These are phyloP conservation scores for Closterium sp. DNA, from an alignment of 139 green algal species.

Conservation along the genomic window DNA sequence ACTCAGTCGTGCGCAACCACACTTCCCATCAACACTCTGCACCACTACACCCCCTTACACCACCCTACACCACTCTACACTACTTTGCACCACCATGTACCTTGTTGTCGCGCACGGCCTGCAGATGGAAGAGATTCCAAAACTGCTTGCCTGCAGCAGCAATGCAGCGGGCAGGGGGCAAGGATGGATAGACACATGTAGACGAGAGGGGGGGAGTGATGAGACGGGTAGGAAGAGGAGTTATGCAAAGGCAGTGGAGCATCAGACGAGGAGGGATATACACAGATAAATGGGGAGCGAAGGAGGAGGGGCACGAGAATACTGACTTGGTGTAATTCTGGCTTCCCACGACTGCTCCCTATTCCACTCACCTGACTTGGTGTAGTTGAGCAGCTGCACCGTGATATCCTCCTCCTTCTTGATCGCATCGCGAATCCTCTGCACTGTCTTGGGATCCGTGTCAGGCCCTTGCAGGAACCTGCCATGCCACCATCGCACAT, in stretches of 20 bases:
- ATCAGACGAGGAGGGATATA: too few relatives aligned
- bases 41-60: neutral
- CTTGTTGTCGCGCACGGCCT: conserved; percentile 70
- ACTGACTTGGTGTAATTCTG: too few relatives aligned
- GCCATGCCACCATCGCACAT: conserved; percentile 55
- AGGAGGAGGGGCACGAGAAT: neutral
- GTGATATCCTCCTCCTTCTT: neutral
- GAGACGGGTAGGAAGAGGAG: neutral
- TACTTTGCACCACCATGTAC: neutral
- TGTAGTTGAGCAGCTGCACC: neutral
- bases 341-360: too few relatives aligned
- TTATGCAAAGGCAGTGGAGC: neutral
- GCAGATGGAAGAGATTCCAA: conserved; percentile 82
- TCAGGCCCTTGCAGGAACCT: conserved; percentile 93
- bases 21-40: neutral
- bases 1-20: neutral
- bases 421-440: conserved; percentile 77
- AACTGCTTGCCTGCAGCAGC: conserved; percentile 53
- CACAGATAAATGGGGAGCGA: too few relatives aligned
- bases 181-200: neutral
- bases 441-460: conserved; percentile 83
- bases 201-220: neutral
- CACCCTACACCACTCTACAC: neutral
- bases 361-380: neutral
- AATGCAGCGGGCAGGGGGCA: neutral